Base-by-base conservation (phyloP, 441 rosid species). In the Populus hybrid region DNA sequence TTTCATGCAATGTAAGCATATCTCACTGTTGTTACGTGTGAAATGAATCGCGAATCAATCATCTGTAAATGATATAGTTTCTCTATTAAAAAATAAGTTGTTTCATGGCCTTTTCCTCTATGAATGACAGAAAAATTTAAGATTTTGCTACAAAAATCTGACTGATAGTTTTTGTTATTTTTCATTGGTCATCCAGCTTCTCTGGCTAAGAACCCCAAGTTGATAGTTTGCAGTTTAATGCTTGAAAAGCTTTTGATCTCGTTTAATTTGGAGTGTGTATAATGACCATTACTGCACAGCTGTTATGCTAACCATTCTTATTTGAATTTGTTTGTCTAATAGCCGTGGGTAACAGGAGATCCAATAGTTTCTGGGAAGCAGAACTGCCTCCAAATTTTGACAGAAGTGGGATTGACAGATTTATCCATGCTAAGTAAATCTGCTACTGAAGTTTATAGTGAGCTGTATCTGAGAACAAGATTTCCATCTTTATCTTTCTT, bases 1-100 rank as follows among this genome's bases (percentile, higher is more conserved):
- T 78, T 91, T 89, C 72, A 91, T 91, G 92, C 84, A 86, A 80
- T 87, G 97, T 93, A 87, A 89, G 91, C 79, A 75, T 74, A 53
- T 68, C 71, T 72, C n/a, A 9, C 45, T 7, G 9, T 14, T 14
- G 20, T 74, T 24, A 74, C 23, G 10, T 64, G 56, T 35, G 6
- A 64, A 50, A 23, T 23, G 10, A 29, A 42, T 28, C n/a, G n/a
- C 24, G 72, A 63, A 42, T 21, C n/a, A 28, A 20, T 20, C 16
- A 50, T 26, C 1, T 29, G 24, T 16, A n/a, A 20, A 8, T 56
- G 40, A 2, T 33, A 2, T 18, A 61, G 4, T 64, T 50, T 64
- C 14, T 21, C 20, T 21, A 29, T 8, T 10, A 9, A 10, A 26
- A 29, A 14, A 67, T 29, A 67, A 35, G 14, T 56, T 16, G 28